Base-by-base conservation (phyloP, 306 rosid genomes). In the Canavalia gladiata region DNA sequence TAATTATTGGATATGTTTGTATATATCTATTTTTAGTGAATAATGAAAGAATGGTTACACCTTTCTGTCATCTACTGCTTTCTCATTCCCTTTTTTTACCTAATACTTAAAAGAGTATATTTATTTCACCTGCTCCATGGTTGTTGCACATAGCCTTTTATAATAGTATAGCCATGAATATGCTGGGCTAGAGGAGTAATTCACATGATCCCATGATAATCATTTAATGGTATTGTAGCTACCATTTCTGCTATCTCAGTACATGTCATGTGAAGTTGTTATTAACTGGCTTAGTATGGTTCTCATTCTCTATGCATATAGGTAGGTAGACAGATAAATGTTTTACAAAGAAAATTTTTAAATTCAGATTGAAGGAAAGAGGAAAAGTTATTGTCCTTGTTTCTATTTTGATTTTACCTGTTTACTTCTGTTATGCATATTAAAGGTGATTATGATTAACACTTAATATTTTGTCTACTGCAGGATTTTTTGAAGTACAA, bases 401-500 rank as follows among this genome's bases (percentile, higher is more conserved):
- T 76, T 57, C 52, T 78, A 30, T 31, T 74, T 60, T 31, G 25
- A 54, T 75, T 39, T 57, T 77, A 49, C 74, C 35, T 66, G 37
- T 51, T 37, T 41, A 52, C 60, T 70, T 45, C 0, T 79, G 33
- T 65, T 71, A 13, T 81, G 37, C 34, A 65, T 30, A 8, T 12
- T 41, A 30, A 34, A 13, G 75, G 69, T 7, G 6, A 58, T 51
- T 74, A 51, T 8, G 13, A 64, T 69, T 28, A 46, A 30, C 8
- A 63, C 31, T 6, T 74, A 29, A 10, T 7, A 6, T 82, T 39
- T 12, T 42, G 51, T 74, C 8, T 56, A 66, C 71, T 87, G 69
- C 93, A 95, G 98, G 98, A 95, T 86, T 95, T 95, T 85, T 74
- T 91, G 85, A 95, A 91, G 82, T 93, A 80, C 83, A 95, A 93